phyloP scores from a whole-genome alignment of 768 basidiomycete species.

The Trametes gibbosa region DNA sequence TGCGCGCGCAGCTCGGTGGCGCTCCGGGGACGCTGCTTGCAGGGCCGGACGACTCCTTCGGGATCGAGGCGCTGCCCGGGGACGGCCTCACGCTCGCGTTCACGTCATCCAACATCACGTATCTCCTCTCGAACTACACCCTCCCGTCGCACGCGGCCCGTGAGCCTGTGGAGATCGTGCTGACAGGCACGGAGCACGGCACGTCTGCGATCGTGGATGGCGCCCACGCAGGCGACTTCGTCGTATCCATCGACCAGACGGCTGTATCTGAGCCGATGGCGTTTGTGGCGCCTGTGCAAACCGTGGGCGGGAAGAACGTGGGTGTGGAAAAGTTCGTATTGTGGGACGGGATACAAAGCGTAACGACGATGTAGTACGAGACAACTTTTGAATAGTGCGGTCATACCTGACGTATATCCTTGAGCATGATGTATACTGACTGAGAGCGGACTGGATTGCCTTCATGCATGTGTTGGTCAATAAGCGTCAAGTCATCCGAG shows the following conservation, averaged over 20 bases:
- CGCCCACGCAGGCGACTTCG: constrained; percentile 21
- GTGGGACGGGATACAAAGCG: constrained; percentile 21
- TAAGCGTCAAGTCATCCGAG: no score
- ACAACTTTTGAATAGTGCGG: background rate
- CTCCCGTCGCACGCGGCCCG: background rate
- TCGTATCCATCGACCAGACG: constrained; percentile 19
- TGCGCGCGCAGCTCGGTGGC: constrained; percentile 7
- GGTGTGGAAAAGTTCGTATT: constrained; percentile 9
- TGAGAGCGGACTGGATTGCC: no score
- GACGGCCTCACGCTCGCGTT: constrained; percentile 22
- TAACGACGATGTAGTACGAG: background rate
- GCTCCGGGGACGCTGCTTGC: constrained; percentile 17
- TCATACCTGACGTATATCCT: background rate
- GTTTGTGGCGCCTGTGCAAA: constrained; percentile 23
- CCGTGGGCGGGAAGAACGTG: constrained; percentile 7
- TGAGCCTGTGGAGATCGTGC: constrained; percentile 15
- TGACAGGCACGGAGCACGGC: constrained; percentile 19
- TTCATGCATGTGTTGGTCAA: no score
- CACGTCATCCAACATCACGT: constrained; percentile 25
- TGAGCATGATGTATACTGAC: background rate
- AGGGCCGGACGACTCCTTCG: constrained; percentile 22
- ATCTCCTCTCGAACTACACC: constrained; percentile 19
- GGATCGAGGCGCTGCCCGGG: constrained; percentile 1
- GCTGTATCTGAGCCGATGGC: constrained; percentile 20
- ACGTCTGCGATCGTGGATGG: constrained; percentile 23